Evolutionary conservation across 176 grass and related monocot species (phyloP), one percentile per base, ranked within the genome.

Genomic region (Stipa capillata): DNA sequence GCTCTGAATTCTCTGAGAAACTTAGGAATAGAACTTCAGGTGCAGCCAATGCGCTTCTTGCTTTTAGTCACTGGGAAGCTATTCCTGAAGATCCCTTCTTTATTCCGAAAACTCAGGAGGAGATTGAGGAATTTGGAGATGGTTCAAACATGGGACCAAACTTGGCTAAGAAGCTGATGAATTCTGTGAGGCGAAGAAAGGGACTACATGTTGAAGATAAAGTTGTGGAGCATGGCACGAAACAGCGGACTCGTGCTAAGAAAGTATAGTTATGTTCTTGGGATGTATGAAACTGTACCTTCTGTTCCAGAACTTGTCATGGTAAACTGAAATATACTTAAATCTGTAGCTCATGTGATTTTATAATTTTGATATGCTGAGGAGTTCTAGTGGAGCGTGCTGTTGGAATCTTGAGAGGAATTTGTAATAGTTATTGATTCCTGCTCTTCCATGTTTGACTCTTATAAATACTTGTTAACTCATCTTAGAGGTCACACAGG

Each of bases 51-150:
- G 91, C 78, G 8, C 76, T 97, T n/a, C 91, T 97, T 40, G 91
- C 84, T 82, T 84, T 94, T 72, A 90, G 87, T 53, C 91, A 86
- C 79, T 87, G 89, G 89, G 87, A 86, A 67, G 77, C 73, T 65
- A 83, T 90, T 47, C 42, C 68, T 37, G 44, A 90, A 54, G 76
- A 94, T 33, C 85, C 94, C 4, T 91, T 91, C 54, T 94, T 91
- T 78, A 47, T 91, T 32, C 94, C 85, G 20, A 94, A 87, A 65
- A 97, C 89, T 0, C 52, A 88, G 82, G 89, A 97, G 41, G 94
- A 97, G 65, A 80, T 89, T 58, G 89, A 97, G 76, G 91, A 93
- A 73, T 87, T 70, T 75, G 94, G 91, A 58, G 94, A 97, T 81
- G 84, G 91, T 56, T 89, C 79, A 14, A 84, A 84, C 78, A 86